Evolutionary conservation across 768 basidiomycete genomes (phyloP).

Genomic region (Kwoniella bestiolae): DNA sequence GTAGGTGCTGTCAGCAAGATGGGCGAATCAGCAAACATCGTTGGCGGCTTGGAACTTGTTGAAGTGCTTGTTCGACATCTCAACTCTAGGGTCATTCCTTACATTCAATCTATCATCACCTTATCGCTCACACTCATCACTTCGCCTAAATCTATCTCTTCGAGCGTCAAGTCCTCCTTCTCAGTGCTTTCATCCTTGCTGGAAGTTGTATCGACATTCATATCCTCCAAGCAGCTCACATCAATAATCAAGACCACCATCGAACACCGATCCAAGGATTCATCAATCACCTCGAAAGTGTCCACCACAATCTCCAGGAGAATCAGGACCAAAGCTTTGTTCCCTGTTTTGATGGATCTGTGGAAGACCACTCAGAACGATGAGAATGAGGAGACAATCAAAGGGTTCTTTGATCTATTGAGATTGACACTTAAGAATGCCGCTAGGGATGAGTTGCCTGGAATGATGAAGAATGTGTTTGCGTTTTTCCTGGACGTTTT

Average conservation of each 20-base stretch:
- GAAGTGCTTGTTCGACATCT: constrained; percentile 68
- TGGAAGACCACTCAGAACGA: constrained; percentile 54
- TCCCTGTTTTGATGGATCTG: constrained; percentile 65
- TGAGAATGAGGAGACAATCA: constrained; percentile 42
- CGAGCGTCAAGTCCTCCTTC: constrained; percentile 36
- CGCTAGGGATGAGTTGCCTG: constrained; percentile 67
- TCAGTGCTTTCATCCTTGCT: constrained; percentile 70
- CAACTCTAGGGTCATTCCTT: constrained; percentile 85
- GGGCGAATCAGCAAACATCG: constrained; percentile 3
- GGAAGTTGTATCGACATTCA: constrained; percentile 76
- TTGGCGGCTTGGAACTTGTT: constrained; percentile 59
- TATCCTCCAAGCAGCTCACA: constrained; percentile 52
- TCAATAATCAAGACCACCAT: constrained; percentile 35
- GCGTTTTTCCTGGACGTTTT: constrained; percentile 79
- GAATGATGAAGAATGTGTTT: constrained; percentile 71
- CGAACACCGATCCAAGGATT: constrained; percentile 27
- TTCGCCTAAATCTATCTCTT: constrained; percentile 20
- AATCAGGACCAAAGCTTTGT: constrained; percentile 68
- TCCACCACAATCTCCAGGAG: constrained; percentile 73
- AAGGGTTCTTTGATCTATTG: constrained; percentile 72
- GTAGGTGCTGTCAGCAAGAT: constrained; percentile 55
- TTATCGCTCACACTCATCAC: constrained; percentile 61
- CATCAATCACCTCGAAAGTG: constrained; percentile 57
- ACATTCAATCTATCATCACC: constrained; percentile 72
- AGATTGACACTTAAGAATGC: constrained; percentile 70